A percentile compares a stretch with the other conserved stretches of the same genome.
phyloP scores from a whole-genome alignment of 2,329 filamentous ascomycete genomes.

The Sordariomycetes sp. region DNA sequence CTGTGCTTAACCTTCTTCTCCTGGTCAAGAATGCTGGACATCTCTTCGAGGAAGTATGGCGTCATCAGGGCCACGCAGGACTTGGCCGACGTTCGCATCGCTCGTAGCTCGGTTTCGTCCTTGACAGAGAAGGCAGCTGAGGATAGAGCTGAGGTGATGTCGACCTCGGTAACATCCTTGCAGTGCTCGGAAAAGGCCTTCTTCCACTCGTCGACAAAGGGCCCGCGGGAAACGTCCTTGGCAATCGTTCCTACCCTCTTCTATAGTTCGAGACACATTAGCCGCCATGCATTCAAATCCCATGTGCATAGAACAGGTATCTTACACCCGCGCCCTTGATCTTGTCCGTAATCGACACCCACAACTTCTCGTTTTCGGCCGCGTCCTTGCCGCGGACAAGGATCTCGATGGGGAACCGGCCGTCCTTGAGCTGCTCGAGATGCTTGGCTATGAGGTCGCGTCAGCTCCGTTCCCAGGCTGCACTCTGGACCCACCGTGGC shows the following conservation, averaged over 20 bases:
- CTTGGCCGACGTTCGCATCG: constrained; percentile 87
- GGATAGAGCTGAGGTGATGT: constrained; percentile 72
- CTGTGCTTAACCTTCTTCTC: constrained; percentile 96
- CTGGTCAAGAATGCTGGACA: constrained; percentile 89
- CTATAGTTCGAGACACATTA: constrained; percentile 22
- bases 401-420: constrained; percentile 85
- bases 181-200: constrained; percentile 63
- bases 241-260: constrained; percentile 81
- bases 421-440: constrained; percentile 80
- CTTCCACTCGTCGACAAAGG: constrained; percentile 96
- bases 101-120: constrained; percentile 84
- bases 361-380: constrained; percentile 82
- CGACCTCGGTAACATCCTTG: constrained; percentile 80
- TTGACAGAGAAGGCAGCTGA: constrained; percentile 79
- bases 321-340: constrained; percentile 80
- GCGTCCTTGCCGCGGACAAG: constrained; percentile 85
- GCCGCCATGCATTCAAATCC: not conserved
- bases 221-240: constrained; percentile 74
- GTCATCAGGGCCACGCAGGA: constrained; percentile 92
- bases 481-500: not conserved
- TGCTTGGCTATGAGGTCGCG: constrained; percentile 58
- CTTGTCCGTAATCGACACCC: constrained; percentile 67
- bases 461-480: constrained; percentile 6
- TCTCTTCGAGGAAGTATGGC: constrained; percentile 94
- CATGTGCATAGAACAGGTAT: constrained; percentile 10